Evolutionary conservation across 1,284 basidiomycete genomes (phyloP).

Genomic region (Vanrija pseudolonga): DNA sequence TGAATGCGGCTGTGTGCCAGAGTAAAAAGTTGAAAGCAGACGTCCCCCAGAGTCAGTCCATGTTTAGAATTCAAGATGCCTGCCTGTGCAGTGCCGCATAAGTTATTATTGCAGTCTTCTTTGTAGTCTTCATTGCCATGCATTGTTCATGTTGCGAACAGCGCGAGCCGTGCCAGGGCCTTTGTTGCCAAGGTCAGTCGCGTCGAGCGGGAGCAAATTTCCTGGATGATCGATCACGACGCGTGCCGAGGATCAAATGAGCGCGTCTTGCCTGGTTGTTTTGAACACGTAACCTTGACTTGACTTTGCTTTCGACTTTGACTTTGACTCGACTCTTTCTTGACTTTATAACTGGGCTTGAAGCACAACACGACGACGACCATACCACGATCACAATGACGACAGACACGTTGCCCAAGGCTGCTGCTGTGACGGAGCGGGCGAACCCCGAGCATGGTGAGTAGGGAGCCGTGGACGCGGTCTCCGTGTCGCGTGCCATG

Average conservation of each 20-base stretch:
- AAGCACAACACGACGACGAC: no score
- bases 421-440: neutral
- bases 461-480: slow-evolving; percentile 4
- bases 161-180: neutral
- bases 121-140: neutral
- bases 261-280: neutral
- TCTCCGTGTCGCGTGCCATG: no score
- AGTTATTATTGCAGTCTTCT: neutral
- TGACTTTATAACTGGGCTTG: neutral
- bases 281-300: neutral
- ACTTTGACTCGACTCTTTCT: neutral
- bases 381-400: no score
- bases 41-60: neutral
- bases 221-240: neutral
- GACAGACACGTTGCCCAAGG: slow-evolving; percentile 3
- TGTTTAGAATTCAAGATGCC: neutral
- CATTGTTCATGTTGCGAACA: neutral
- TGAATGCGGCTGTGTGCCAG: neutral
- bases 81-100: neutral
- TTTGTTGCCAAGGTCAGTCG: neutral
- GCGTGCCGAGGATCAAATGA: no score
- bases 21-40: neutral
- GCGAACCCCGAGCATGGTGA: slow-evolving; percentile 37
- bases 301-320: no score
- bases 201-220: slow-evolving; percentile 1